phyloP scores from a whole-genome alignment of 371 early-diverging fungal species.

The Mortierella sp. region DNA sequence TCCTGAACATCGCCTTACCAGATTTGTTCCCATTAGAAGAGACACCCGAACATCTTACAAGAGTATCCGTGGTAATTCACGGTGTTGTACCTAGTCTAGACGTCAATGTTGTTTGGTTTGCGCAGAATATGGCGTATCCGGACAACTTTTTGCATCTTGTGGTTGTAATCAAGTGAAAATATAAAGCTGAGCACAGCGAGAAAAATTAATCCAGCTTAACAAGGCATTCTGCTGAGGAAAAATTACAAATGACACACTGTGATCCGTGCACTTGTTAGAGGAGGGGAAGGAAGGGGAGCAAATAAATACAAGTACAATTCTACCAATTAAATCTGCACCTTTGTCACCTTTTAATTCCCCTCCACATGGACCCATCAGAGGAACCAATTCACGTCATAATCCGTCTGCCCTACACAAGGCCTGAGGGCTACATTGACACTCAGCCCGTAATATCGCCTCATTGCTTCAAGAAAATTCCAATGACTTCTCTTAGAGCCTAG shows the following conservation, averaged over 20 bases:
- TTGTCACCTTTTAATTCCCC: too few species aligned
- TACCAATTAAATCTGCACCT: too few species aligned
- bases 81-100: constrained; percentile 69
- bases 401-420: constrained; percentile 67
- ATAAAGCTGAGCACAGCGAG: background rate
- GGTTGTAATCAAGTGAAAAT: too few species aligned
- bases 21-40: constrained; percentile 35
- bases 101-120: constrained; percentile 72
- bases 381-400: constrained; percentile 69
- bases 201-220: too few species aligned
- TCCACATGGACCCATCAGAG: constrained; percentile 29
- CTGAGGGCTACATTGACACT: constrained; percentile 67
- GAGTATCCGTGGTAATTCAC: constrained; percentile 62
- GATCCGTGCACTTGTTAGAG: too few species aligned
- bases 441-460: constrained; percentile 66
- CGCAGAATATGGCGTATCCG: constrained; percentile 73
- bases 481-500: background rate
- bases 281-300: too few species aligned
- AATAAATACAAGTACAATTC: too few species aligned
- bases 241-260: too few species aligned
- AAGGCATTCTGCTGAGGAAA: too few species aligned
- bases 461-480: too few species aligned
- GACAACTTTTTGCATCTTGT: constrained; percentile 84
- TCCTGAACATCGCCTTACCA: constrained; percentile 32
- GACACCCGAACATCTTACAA: background rate